Evolutionary conservation across 176 grass and related monocot species (phyloP).

Genomic region (Aechmea fasciata): DNA sequence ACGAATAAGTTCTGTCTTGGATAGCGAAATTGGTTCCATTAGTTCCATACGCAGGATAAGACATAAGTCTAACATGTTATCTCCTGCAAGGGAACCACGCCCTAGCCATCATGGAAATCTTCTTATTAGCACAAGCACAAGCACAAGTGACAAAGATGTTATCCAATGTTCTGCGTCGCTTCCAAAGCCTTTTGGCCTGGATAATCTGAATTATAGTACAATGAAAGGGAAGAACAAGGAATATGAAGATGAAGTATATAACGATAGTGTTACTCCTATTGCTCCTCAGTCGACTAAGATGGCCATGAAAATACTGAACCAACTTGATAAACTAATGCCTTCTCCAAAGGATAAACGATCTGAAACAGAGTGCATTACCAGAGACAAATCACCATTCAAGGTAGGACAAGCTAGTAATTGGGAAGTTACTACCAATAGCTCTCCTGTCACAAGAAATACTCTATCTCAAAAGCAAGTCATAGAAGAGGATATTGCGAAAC

Average conservation of each 20-base stretch:
- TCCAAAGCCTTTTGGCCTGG: not conserved
- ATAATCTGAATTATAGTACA: constrained; percentile 14
- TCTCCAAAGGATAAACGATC: constrained; percentile 23
- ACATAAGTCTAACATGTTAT: constrained; percentile 28
- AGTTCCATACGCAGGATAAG: constrained; percentile 25
- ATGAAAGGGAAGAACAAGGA: not conserved
- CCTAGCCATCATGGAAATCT: constrained; percentile 11
- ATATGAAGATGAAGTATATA: constrained; percentile 3
- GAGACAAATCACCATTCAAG: constrained; percentile 8
- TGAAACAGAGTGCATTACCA: constrained; percentile 17
- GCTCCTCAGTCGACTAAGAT: constrained; percentile 41
- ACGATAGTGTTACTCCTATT: constrained; percentile 18
- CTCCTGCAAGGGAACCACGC: constrained; percentile 22
- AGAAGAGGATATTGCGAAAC: constrained; percentile 15
- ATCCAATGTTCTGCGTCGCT: not conserved
- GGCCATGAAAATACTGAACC: constrained; percentile 47
- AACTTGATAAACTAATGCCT: constrained; percentile 46
- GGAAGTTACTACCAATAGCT: not conserved
- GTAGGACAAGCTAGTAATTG: constrained; percentile 1
- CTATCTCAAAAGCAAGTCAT: constrained; percentile 25
- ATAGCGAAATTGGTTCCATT: constrained; percentile 24
- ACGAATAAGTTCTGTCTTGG: constrained; percentile 31
- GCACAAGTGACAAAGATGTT: constrained; percentile 22
- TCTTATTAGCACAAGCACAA: constrained; percentile 15
- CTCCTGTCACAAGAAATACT: constrained; percentile 1